phyloP scores from a whole-genome alignment of 2,329 filamentous ascomycete species.

The Monosporascus sp. region DNA sequence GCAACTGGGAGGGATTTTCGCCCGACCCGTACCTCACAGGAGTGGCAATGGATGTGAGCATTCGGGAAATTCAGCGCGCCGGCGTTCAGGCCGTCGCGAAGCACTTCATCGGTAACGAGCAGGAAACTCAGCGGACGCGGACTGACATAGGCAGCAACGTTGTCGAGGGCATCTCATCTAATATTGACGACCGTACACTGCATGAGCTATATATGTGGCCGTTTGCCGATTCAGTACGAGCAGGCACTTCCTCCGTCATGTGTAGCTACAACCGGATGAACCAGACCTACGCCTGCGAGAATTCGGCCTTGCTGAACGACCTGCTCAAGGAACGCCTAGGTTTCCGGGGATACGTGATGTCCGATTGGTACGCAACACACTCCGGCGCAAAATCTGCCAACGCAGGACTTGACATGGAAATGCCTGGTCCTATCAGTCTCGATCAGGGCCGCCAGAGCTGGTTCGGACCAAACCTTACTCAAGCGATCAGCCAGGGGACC shows the following conservation, averaged over 20 bases:
- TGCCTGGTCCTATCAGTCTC: conserved; percentile 39
- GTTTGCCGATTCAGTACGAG: conserved; percentile 38
- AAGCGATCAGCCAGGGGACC: conserved; percentile 43
- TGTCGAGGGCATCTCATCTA: not conserved
- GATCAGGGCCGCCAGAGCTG: conserved; percentile 17
- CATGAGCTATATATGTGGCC: conserved; percentile 60
- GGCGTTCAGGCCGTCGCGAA: conserved; percentile 35
- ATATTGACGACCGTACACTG: conserved; percentile 46
- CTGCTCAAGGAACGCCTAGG: conserved; percentile 42
- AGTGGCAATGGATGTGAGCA: conserved; percentile 29
- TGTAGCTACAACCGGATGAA: conserved; percentile 42
- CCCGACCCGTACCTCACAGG: conserved; percentile 54
- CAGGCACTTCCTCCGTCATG: conserved; percentile 34
- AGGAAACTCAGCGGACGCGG: conserved; percentile 30
- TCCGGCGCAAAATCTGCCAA: conserved; percentile 38
- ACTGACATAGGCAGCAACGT: not conserved
- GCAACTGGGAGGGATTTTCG: conserved; percentile 62
- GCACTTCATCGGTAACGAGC: conserved; percentile 35
- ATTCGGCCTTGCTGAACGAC: conserved; percentile 42
- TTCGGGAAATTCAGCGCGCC: conserved; percentile 29
- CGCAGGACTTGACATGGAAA: conserved; percentile 46
- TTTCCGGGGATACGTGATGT: conserved; percentile 37
- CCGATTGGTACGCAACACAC: conserved; percentile 38
- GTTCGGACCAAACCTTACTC: conserved; percentile 42
- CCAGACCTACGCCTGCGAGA: conserved; percentile 45